These are phyloP conservation scores for Neofusicoccum laricinum DNA, from an alignment of 2,329 filamentous ascomycete species.

Conservation along the genomic window DNA sequence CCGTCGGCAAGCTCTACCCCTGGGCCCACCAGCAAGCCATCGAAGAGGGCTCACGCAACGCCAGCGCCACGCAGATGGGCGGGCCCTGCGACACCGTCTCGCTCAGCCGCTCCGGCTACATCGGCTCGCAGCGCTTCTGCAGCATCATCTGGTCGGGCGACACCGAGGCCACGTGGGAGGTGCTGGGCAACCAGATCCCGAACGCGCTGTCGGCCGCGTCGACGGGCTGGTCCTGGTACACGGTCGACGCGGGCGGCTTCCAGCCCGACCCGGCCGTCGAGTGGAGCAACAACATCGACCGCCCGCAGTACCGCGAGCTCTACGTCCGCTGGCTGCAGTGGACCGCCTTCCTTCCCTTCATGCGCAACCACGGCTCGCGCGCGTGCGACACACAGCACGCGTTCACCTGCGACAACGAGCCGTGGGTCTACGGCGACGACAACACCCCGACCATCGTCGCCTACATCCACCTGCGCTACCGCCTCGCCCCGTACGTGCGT, in stretches of 20 bases:
- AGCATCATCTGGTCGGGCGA: slow-evolving; percentile 33
- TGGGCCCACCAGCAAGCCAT: slow-evolving; percentile 31
- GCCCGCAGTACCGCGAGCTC: slow-evolving; percentile 27
- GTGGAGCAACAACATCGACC: slow-evolving; percentile 33
- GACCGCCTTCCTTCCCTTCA: slow-evolving; percentile 31
- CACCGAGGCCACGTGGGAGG: slow-evolving; percentile 29
- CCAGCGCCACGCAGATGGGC: slow-evolving; percentile 24
- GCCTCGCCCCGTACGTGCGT: slow-evolving; percentile 27
- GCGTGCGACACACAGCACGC: slow-evolving; percentile 29
- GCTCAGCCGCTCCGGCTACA: slow-evolving; percentile 29
- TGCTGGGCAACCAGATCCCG: slow-evolving; percentile 26
- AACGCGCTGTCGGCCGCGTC: slow-evolving; percentile 26
- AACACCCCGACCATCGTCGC: slow-evolving; percentile 28
- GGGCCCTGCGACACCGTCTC: slow-evolving; percentile 26
- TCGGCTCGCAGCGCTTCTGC: slow-evolving; percentile 31
- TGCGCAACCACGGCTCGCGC: slow-evolving; percentile 30
- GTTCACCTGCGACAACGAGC: slow-evolving; percentile 37
- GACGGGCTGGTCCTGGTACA: slow-evolving; percentile 31
- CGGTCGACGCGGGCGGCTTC: slow-evolving; percentile 30
- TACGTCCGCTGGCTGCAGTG: slow-evolving; percentile 32
- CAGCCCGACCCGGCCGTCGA: slow-evolving; percentile 31
- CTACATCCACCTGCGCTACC: slow-evolving; percentile 30
- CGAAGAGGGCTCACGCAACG: slow-evolving; percentile 29
- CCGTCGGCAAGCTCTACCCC: slow-evolving; percentile 29
- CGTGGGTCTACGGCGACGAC: slow-evolving; percentile 28